Evolutionary conservation across 2,329 filamentous ascomycete species (phyloP).

Genomic region (Colletotrichum sp.): DNA sequence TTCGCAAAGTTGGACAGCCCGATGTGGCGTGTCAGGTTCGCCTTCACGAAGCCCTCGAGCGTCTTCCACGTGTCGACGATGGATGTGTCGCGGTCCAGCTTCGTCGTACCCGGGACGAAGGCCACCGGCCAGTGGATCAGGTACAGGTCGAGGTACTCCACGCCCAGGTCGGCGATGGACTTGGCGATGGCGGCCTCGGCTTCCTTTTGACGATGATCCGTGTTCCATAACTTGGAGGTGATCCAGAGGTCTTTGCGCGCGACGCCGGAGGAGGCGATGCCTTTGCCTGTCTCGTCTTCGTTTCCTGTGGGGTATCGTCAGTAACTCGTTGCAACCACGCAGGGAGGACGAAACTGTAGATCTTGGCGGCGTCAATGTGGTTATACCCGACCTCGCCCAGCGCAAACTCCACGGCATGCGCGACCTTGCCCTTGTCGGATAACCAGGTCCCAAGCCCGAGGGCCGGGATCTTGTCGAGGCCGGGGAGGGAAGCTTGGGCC

Average conservation of each 20-base stretch:
- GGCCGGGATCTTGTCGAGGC: constrained; percentile 1
- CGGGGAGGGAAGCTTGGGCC: constrained; percentile 1
- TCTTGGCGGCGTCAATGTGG: constrained; percentile 60
- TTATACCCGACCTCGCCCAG: constrained; percentile 48
- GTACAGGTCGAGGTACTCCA: constrained; percentile 57
- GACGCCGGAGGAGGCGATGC: constrained; percentile 48
- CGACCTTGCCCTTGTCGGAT: constrained; percentile 61
- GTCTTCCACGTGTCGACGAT: constrained; percentile 58
- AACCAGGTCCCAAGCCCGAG: constrained; percentile 62
- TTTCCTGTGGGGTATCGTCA: too few species aligned
- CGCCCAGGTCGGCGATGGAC: constrained; percentile 50
- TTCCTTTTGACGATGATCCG: constrained; percentile 25
- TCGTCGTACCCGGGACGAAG: constrained; percentile 32
- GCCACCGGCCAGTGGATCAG: constrained; percentile 49
- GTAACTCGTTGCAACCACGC: too few species aligned
- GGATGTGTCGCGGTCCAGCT: constrained; percentile 30
- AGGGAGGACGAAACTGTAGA: constrained; percentile 42
- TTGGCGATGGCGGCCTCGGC: constrained; percentile 46
- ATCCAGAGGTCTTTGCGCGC: constrained; percentile 54
- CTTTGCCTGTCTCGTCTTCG: constrained; percentile 53
- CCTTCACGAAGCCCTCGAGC: constrained; percentile 58
- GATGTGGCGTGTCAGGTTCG: constrained; percentile 59
- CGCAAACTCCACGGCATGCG: constrained; percentile 62
- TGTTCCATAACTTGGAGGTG: constrained; percentile 75
- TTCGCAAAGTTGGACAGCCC: constrained; percentile 64